Evolutionary conservation across 2,329 filamentous ascomycete genomes (phyloP).

Genomic region (Uncinocarpus reesii): DNA sequence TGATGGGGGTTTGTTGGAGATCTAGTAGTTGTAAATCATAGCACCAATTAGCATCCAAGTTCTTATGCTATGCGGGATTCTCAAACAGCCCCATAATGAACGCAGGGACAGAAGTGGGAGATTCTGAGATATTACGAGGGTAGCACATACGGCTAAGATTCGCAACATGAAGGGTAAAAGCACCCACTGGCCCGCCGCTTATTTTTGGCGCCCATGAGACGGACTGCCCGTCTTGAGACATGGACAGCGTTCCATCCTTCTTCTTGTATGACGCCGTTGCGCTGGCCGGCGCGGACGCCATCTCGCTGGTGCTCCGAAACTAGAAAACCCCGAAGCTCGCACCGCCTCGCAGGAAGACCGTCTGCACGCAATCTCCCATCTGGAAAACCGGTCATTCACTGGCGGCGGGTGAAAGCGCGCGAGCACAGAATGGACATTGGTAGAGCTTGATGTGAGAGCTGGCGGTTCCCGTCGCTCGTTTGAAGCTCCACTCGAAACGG

Average conservation of each 20-base stretch:
- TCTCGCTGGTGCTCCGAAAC: slow-evolving; percentile 3
- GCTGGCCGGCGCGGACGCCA: slow-evolving; percentile 27
- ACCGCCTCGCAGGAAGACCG: slow-evolving; percentile 6
- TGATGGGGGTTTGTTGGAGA: slow-evolving; percentile 86
- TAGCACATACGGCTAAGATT: slow-evolving; percentile 66
- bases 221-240: slow-evolving; percentile 61
- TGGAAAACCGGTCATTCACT: not conserved
- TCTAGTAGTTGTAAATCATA: slow-evolving; percentile 43
- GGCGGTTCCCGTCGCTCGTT: too few relatives aligned
- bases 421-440: too few relatives aligned
- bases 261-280: slow-evolving; percentile 70
- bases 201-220: slow-evolving; percentile 69
- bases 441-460: not conserved
- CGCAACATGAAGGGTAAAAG: slow-evolving; percentile 58
- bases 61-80: not conserved
- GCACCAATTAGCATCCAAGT: not conserved
- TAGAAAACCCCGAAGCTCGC: not conserved
- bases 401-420: not conserved
- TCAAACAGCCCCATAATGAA: not conserved
- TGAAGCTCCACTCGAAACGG: too few relatives aligned
- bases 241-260: slow-evolving; percentile 73
- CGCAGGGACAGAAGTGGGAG: not conserved
- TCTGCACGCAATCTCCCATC: slow-evolving; percentile 11
- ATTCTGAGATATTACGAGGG: not conserved
- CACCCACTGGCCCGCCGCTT: slow-evolving; percentile 48